Conservation (phyloP, 192 early-diverging fungal species). For the Backusella circina region DNA sequence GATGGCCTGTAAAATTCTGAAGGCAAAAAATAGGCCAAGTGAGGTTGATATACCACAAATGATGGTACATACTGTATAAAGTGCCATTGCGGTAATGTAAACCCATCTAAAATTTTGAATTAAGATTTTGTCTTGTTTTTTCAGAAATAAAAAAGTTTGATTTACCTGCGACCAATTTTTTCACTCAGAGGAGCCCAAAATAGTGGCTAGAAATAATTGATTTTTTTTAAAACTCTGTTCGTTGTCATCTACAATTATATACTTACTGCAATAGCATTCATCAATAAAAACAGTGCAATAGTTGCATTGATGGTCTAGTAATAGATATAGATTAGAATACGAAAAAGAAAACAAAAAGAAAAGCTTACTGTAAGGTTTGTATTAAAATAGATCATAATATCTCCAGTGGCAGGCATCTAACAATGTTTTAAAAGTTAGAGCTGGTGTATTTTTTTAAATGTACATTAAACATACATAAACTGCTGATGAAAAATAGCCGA, state of each 20-base stretch:
- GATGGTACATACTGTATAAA: conserved; percentile 27
- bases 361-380: conserved; percentile 12
- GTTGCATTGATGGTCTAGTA: conserved; percentile 24
- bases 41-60: conserved; percentile 22
- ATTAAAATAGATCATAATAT: conserved; percentile 19
- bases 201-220: conserved; percentile 3
- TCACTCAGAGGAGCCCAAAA: conserved; percentile 30
- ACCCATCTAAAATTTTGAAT: conserved; percentile 21
- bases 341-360: neutral
- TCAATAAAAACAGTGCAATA: conserved; percentile 20
- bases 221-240: neutral
- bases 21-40: conserved; percentile 31
- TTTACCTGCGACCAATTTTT: conserved; percentile 24
- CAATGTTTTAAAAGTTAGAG: neutral
- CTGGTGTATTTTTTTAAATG: neutral
- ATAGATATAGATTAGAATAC: neutral
- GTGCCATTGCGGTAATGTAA: conserved; percentile 23
- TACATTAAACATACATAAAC: conserved; percentile 9
- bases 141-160: neutral
- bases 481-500: conserved; percentile 25
- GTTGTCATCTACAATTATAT: neutral
- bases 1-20: conserved; percentile 31
- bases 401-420: conserved; percentile 18
- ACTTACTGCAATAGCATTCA: conserved; percentile 15
- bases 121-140: neutral